phyloP scores from a whole-genome alignment of 148 eudicot species.

The Beta vulgaris region DNA sequence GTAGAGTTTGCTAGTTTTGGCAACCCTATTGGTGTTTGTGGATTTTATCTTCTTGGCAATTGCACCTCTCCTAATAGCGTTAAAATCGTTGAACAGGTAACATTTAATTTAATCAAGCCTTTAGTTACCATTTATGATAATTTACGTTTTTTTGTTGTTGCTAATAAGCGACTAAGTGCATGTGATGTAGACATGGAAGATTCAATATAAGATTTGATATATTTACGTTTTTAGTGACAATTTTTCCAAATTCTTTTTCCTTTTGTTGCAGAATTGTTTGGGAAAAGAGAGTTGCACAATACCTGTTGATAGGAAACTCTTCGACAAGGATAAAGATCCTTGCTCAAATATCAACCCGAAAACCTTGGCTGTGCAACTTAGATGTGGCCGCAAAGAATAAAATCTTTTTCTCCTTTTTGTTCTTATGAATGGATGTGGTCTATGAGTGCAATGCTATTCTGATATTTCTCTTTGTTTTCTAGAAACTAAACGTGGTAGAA shows the following conservation, averaged over 20 bases:
- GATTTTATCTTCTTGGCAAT: constrained; percentile 38
- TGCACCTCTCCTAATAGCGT: constrained; percentile 41
- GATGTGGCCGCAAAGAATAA: constrained; percentile 25
- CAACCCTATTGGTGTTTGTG: constrained; percentile 64
- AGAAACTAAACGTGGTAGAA: background rate
- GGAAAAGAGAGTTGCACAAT: constrained; percentile 24
- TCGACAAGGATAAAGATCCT: constrained; percentile 16
- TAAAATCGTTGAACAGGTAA: constrained; percentile 56
- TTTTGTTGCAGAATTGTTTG: constrained; percentile 21
- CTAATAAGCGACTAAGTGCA: too few species aligned
- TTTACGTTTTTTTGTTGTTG: too few species aligned
- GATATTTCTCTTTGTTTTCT: background rate
- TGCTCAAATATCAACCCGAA: constrained; percentile 18
- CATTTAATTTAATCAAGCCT: too few species aligned
- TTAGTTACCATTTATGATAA: too few species aligned
- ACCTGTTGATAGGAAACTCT: constrained; percentile 17
- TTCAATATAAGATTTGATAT: too few species aligned
- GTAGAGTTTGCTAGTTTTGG: constrained; percentile 78
- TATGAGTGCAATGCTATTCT: background rate
- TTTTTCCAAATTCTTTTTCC: background rate
- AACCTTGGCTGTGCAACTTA: constrained; percentile 23
- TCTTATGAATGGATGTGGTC: background rate
- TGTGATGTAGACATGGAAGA: too few species aligned
- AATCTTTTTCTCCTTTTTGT: background rate
- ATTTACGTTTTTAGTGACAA: background rate